These are phyloP conservation scores for Bonia amplexicaulis DNA, from an alignment of 176 grass and related monocot genomes.

Conservation along the genomic window DNA sequence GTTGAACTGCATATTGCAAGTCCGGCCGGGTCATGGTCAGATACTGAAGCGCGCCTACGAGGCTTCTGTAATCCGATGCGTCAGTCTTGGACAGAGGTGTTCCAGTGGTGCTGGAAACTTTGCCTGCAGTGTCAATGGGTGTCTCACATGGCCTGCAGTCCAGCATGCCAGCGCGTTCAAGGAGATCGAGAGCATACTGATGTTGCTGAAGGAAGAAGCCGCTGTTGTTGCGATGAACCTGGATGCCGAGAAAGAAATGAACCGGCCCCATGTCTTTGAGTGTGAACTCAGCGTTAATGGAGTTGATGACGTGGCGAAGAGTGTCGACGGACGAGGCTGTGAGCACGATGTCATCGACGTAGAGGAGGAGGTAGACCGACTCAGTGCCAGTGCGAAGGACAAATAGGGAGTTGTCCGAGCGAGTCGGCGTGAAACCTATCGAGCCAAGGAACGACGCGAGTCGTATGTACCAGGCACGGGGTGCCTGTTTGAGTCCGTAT, in stretches of 20 bases:
- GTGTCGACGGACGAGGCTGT: not conserved
- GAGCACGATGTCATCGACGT: not conserved
- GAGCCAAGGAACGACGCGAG: too few species aligned
- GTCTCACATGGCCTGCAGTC: not conserved
- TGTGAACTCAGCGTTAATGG: not conserved
- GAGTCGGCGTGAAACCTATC: accelerated
- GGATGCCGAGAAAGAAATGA: not conserved
- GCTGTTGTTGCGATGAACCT: accelerated
- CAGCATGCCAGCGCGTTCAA: accelerated
- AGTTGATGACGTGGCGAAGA: too few species aligned
- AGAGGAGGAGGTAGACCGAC: not conserved
- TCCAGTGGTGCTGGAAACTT: not conserved
- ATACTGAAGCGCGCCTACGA: accelerated
- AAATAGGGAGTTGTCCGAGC: too few species aligned
- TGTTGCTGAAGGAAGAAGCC: not conserved
- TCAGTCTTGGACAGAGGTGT: too few species aligned
- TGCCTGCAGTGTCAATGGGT: not conserved
- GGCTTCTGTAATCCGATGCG: not conserved
- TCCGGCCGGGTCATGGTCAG: not conserved
- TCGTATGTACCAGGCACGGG: accelerated
- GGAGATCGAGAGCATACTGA: not conserved
- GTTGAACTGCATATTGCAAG: not conserved
- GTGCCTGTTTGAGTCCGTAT: not conserved
- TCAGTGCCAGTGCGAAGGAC: not conserved
- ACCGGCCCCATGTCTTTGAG: not conserved